These are phyloP conservation scores for Xylaria venustula DNA, from an alignment of 495 filamentous ascomycete species.

Conservation along the genomic window DNA sequence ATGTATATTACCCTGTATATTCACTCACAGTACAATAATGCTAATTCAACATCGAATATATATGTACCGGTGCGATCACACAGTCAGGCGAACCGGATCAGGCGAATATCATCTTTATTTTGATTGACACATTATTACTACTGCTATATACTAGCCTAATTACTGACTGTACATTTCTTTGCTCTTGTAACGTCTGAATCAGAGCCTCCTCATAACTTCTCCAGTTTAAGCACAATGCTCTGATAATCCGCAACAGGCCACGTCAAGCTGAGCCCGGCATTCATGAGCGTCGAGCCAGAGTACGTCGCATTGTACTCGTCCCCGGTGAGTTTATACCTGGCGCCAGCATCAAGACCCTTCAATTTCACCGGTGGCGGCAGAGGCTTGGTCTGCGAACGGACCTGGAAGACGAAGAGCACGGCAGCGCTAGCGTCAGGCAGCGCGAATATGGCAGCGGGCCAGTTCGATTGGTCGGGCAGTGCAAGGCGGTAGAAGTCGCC, in stretches of 20 bases:
- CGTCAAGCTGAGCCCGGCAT: constrained; percentile 41
- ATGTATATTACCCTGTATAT: background rate
- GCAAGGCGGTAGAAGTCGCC: constrained; percentile 52
- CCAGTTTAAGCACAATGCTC: constrained; percentile 43
- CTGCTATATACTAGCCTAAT: no score
- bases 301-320: constrained; percentile 40
- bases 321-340: constrained; percentile 44
- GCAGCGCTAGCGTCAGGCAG: constrained; percentile 39
- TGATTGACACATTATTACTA: constrained; percentile 4
- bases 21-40: background rate
- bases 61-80: no score
- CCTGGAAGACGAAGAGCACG: constrained; percentile 53
- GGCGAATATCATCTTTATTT: no score
- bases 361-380: constrained; percentile 43
- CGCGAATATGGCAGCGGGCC: constrained; percentile 55
- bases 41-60: background rate
- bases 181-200: background rate
- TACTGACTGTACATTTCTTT: background rate
- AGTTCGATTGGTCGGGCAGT: constrained; percentile 53
- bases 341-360: constrained; percentile 44
- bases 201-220: constrained; percentile 26
- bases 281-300: constrained; percentile 50
- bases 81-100: no score
- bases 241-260: constrained; percentile 40
- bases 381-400: constrained; percentile 42